Conservation (phyloP, 371 early-diverging fungal species). For the Neoconidiobolus thromboides region DNA sequence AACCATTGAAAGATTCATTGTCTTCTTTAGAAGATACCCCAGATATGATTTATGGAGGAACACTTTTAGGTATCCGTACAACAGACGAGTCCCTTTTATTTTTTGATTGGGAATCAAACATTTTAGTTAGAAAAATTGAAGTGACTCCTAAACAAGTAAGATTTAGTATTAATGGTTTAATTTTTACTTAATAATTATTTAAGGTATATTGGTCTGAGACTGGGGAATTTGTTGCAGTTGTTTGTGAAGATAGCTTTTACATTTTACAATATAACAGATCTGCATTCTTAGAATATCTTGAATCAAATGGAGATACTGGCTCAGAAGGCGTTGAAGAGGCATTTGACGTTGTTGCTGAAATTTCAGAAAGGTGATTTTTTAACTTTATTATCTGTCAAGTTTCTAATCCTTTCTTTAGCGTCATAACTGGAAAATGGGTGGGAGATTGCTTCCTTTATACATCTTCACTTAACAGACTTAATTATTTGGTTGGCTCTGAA, state of each 20-base stretch:
- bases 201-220: slow-evolving; percentile 82
- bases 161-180: not conserved
- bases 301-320: slow-evolving; percentile 46
- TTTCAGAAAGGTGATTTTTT: slow-evolving; percentile 43
- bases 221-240: slow-evolving; percentile 79
- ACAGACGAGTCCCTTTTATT: slow-evolving; percentile 50
- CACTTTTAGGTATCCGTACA: slow-evolving; percentile 72
- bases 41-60: slow-evolving; percentile 88
- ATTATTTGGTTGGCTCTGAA: slow-evolving; percentile 86
- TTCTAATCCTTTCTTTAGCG: slow-evolving; percentile 16
- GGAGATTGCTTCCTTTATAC: slow-evolving; percentile 97
- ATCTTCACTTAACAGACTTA: slow-evolving; percentile 69
- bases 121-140: slow-evolving; percentile 83
- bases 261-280: slow-evolving; percentile 77
- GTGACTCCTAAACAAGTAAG: slow-evolving; percentile 60
- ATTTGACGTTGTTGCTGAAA: slow-evolving; percentile 82
- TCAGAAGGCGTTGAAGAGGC: slow-evolving; percentile 94
- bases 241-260: slow-evolving; percentile 79
- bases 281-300: slow-evolving; percentile 56
- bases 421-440: slow-evolving; percentile 88
- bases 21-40: slow-evolving; percentile 54
- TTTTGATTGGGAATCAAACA: slow-evolving; percentile 92
- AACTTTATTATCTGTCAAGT: not conserved
- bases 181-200: not conserved
- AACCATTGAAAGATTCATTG: slow-evolving; percentile 53